A percentile compares a stretch with the other conserved stretches of the same genome.
phyloP scores from a whole-genome alignment of 208 protist genomes.

The Acanthamoeba healyi region DNA sequence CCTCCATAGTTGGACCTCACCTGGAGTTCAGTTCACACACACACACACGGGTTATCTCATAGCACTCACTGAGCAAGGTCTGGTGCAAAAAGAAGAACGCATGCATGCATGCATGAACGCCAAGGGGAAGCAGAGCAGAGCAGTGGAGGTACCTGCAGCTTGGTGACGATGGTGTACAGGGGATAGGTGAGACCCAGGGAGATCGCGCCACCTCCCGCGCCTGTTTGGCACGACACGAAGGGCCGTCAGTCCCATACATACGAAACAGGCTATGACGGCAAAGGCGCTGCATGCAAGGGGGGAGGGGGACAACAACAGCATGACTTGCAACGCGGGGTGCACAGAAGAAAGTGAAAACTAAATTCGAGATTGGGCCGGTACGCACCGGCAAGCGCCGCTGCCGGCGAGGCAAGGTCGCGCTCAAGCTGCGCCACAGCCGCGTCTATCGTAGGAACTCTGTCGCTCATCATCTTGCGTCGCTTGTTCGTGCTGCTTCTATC shows the following conservation, averaged over 20 bases:
- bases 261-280: too few species aligned
- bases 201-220: slow-evolving; percentile 72
- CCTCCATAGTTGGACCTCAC: slow-evolving; percentile 70
- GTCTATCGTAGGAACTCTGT: not conserved
- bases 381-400: slow-evolving; percentile 19
- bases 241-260: too few species aligned
- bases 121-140: not conserved
- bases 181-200: slow-evolving; percentile 71
- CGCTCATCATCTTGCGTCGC: not conserved
- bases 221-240: slow-evolving; percentile 8
- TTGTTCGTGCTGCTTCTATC: not conserved
- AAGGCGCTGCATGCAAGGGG: too few species aligned
- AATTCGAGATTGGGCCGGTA: not conserved
- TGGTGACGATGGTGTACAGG: slow-evolving; percentile 75
- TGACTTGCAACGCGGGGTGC: not conserved
- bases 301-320: too few species aligned
- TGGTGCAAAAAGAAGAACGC: not conserved
- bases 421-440: slow-evolving; percentile 30
- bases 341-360: too few species aligned
- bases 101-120: not conserved
- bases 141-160: not conserved
- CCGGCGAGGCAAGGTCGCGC: slow-evolving; percentile 43
- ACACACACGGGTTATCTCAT: too few species aligned
- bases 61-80: too few species aligned
- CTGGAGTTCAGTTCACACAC: not conserved